These are phyloP conservation scores for Hirschioporus abietinus DNA, from an alignment of 768 basidiomycete species.

Conservation along the genomic window DNA sequence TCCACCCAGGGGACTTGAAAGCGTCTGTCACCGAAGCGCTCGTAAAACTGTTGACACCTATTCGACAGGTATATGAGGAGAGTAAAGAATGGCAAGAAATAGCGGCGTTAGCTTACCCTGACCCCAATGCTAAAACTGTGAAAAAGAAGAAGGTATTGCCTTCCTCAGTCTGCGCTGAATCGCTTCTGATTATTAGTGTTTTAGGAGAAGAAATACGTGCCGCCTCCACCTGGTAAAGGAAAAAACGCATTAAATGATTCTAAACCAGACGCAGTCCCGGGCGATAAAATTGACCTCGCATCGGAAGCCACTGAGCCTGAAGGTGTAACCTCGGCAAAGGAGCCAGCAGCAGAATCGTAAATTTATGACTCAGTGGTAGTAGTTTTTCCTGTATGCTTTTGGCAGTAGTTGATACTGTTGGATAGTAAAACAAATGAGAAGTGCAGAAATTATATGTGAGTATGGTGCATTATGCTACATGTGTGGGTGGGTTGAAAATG, in stretches of 20 bases:
- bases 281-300: neutral
- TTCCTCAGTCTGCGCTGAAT: neutral
- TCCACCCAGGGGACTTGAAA: constrained; percentile 94
- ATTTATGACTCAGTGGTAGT: neutral
- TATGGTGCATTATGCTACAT: neutral
- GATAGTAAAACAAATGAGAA: neutral
- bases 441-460: neutral
- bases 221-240: constrained; percentile 77
- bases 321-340: neutral
- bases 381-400: neutral
- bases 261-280: constrained; percentile 12
- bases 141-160: constrained; percentile 46
- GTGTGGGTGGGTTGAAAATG: neutral
- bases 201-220: constrained; percentile 78
- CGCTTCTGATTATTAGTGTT: constrained; percentile 4
- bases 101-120: constrained; percentile 80
- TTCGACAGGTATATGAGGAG: constrained; percentile 70
- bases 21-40: constrained; percentile 67
- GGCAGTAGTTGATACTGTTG: neutral
- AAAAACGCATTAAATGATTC: constrained; percentile 40
- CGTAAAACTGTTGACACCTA: constrained; percentile 69
- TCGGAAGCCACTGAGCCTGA: neutral
- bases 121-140: constrained; percentile 56
- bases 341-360: neutral
- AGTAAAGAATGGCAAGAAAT: constrained; percentile 77